These are phyloP conservation scores for Encephalitozoon romaleae DNA, from an alignment of 371 early-diverging fungal species.

Conservation along the genomic window DNA sequence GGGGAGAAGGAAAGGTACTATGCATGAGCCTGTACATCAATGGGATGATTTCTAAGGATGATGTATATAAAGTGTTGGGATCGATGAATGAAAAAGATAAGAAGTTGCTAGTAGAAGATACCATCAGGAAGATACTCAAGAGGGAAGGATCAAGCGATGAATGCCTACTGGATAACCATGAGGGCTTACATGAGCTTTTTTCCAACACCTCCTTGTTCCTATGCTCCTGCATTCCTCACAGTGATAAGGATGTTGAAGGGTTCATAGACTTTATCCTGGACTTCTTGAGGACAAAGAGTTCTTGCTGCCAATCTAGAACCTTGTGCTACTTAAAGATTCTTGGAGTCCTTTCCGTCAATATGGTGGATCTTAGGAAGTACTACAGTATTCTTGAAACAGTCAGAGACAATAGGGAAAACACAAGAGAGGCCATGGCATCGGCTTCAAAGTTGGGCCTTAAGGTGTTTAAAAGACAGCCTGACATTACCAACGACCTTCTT, in stretches of 20 bases:
- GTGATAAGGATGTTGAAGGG: not conserved
- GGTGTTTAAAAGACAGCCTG: not conserved
- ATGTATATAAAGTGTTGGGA: not conserved
- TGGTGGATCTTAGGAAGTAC: not conserved
- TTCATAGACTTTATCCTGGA: conserved; percentile 13
- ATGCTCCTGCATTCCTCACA: not conserved
- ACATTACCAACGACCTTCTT: not conserved
- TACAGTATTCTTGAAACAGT: conserved; percentile 6
- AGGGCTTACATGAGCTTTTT: conserved; percentile 2
- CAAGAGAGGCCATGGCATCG: not conserved
- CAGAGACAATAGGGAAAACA: conserved; percentile 23
- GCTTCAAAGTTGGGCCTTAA: not conserved
- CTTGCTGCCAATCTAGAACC: conserved; percentile 4
- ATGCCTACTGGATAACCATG: not conserved
- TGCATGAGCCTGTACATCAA: not conserved
- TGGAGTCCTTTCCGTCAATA: not conserved
- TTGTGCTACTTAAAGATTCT: conserved; percentile 29
- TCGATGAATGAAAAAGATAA: not conserved
- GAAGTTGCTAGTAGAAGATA: not conserved
- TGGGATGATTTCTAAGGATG: not conserved
- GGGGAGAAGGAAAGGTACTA: not conserved
- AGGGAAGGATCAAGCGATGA: not conserved
- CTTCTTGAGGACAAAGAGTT: not conserved
- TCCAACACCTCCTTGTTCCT: not conserved
- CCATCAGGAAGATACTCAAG: not conserved